Conservation (phyloP, 2,329 filamentous ascomycete genomes). For the Acephala macrosclerotiorum region DNA sequence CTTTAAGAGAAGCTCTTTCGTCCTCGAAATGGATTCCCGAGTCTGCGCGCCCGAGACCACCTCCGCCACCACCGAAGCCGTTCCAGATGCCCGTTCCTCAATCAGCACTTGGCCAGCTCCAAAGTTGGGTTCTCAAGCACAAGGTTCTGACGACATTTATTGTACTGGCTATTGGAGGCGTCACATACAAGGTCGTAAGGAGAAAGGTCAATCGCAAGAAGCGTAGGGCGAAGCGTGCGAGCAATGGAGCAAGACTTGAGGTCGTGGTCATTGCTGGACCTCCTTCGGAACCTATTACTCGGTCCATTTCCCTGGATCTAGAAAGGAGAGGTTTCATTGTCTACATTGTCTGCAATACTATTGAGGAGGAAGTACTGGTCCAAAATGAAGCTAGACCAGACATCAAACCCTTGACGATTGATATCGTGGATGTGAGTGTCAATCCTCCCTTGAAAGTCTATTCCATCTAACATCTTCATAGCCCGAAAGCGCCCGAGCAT, state of each 20-base stretch:
- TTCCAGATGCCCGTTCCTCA: slow-evolving; percentile 42
- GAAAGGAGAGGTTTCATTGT: slow-evolving; percentile 93
- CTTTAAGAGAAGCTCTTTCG: slow-evolving; percentile 73
- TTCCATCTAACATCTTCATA: slow-evolving; percentile 45
- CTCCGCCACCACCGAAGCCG: slow-evolving; percentile 45
- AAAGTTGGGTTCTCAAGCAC: slow-evolving; percentile 77
- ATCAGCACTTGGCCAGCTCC: slow-evolving; percentile 57
- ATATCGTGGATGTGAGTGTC: slow-evolving; percentile 76
- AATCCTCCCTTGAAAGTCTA: neutral
- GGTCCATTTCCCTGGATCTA: slow-evolving; percentile 83
- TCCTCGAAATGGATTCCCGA: slow-evolving; percentile 77
- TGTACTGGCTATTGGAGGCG: slow-evolving; percentile 74
- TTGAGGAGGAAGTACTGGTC: slow-evolving; percentile 84
- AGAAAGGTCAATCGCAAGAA: slow-evolving; percentile 67
- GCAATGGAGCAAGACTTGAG: slow-evolving; percentile 85
- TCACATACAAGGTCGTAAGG: slow-evolving; percentile 54
- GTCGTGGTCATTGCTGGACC: slow-evolving; percentile 91
- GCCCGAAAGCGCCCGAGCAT: slow-evolving; percentile 72
- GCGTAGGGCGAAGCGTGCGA: slow-evolving; percentile 78
- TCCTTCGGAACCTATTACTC: slow-evolving; percentile 82
- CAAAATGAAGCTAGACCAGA: slow-evolving; percentile 80
- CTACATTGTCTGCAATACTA: slow-evolving; percentile 85
- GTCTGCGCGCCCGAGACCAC: slow-evolving; percentile 66
- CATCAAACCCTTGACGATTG: slow-evolving; percentile 81
- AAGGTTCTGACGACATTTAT: slow-evolving; percentile 76